Conservation (phyloP, 805 yeast species). For the Yarrowia deformans region DNA sequence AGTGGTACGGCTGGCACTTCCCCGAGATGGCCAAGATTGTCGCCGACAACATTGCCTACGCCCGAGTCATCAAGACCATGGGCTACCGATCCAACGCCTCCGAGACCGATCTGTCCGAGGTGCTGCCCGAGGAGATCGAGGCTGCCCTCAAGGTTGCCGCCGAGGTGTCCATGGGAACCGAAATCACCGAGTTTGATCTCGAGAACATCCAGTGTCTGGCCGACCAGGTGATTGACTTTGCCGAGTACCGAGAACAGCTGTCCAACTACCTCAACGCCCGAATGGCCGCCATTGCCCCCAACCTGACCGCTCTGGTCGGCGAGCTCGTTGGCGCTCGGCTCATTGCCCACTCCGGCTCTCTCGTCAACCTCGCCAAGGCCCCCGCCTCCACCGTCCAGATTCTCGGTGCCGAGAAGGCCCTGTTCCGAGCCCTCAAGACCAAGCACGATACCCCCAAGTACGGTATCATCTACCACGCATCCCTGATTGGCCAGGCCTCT, state of each 20-base stretch:
- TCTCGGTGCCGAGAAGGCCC: conserved; percentile 96
- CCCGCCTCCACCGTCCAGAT: conserved; percentile 99
- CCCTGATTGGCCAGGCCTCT: conserved; percentile 91
- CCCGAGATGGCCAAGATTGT: conserved; percentile 94
- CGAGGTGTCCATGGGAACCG: conserved; percentile 98
- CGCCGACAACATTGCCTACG: conserved; percentile 85
- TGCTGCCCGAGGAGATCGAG: conserved; percentile 92
- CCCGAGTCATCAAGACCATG: conserved; percentile 64
- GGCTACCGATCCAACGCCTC: conserved; percentile 84
- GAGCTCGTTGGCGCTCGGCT: conserved; percentile 99
- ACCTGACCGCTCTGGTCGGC: conserved; percentile 94
- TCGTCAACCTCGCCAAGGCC: conserved; percentile 94
- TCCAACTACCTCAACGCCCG: conserved; percentile 89
- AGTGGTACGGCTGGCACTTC: conserved; percentile 99
- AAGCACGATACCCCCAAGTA: conserved; percentile 97
- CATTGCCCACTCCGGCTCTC: conserved; percentile 97
- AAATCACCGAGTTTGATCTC: conserved; percentile 93
- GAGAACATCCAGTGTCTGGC: conserved; percentile 90
- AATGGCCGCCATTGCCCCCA: conserved; percentile 98
- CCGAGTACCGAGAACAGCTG: conserved; percentile 86
- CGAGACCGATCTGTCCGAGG: conserved; percentile 86
- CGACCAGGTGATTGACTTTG: conserved; percentile 86
- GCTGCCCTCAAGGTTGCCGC: conserved; percentile 64
- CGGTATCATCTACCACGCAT: conserved; percentile 93
- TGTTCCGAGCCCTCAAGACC: conserved; percentile 94